Percentiles rank a stretch among this genome's conserved stretches.
Conservation (phyloP, 2,329 filamentous ascomycete genomes). For the Claviceps sp. region DNA sequence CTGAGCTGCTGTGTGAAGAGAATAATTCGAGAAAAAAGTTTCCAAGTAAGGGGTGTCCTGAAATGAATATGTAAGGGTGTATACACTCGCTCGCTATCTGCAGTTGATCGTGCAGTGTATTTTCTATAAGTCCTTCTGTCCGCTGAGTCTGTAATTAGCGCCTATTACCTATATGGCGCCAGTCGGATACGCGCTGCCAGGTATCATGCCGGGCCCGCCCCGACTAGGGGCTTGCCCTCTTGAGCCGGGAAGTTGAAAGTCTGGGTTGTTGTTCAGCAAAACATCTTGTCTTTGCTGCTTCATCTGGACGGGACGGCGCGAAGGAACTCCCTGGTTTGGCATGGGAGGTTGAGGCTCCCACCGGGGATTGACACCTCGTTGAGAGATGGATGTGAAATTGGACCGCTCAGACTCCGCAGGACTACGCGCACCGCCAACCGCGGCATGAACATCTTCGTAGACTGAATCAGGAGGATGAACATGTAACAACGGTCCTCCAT, state of each 20-base stretch:
- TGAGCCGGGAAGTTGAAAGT: constrained; percentile 58
- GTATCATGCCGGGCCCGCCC: constrained; percentile 32
- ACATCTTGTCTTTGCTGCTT: constrained; percentile 57
- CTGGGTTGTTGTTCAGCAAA: constrained; percentile 75
- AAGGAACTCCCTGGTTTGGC: constrained; percentile 27
- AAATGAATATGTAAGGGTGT: not conserved
- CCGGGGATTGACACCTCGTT: constrained; percentile 75
- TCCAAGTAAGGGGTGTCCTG: not conserved
- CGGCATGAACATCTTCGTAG: constrained; percentile 48
- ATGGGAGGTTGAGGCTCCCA: constrained; percentile 52
- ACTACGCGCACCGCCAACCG: constrained; percentile 44
- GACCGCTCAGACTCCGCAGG: constrained; percentile 68
- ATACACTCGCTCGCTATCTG: not conserved
- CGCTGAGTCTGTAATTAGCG: not conserved
- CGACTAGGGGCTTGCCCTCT: constrained; percentile 16
- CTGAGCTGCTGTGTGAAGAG: not conserved
- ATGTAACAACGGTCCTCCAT: constrained; percentile 12
- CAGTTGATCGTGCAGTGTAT: not conserved
- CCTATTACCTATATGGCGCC: constrained; percentile 6
- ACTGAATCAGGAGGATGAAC: constrained; percentile 24
- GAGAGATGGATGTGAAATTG: constrained; percentile 81
- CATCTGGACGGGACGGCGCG: constrained; percentile 34
- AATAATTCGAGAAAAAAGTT: not conserved
- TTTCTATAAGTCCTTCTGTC: not conserved
- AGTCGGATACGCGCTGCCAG: constrained; percentile 38